Base-by-base conservation (phyloP, 495 filamentous ascomycete genomes). In the Hypoxylon fuscum region DNA sequence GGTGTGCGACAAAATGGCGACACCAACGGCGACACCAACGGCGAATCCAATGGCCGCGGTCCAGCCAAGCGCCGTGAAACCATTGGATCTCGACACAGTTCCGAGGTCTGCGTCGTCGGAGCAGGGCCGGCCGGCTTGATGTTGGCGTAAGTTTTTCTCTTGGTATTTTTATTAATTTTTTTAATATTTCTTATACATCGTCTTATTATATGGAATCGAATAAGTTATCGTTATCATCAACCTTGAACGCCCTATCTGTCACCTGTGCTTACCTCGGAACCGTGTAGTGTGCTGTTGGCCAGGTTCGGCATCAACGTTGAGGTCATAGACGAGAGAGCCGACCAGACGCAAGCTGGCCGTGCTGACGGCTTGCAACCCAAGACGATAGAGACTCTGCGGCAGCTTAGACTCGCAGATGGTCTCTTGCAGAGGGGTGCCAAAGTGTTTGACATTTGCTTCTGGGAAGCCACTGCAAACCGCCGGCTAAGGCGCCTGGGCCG, bases 281-380 rank as follows among this genome's bases (percentile, higher is more conserved):
- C 34, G 41, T 49, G 32, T 50, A 86, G 85, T 29, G 85, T 83
- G 35, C 87, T 90, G 59, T 77, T 91, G 15, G 81, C 79, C 48
- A 86, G 88, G 6, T 88, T 81, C 64, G 88, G 87, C 29, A 81
- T 88, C 65, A 80, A 80, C 40, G 79, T 83, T 12, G 74, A 81
- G 42, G 74, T 88, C 49, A 79, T 89, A 45, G 87, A 90, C 67
- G 85, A 90, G 65, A 77, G 85, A 41, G 76, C 79, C 7, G 80
- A 83, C 55, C 83, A 81, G 64, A 89, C 87, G 0, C 77, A 80
- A 8, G 87, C 87, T 10, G 88, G 87, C 55, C 78, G 78, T 59
- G 88, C 87, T 25, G 88, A 91, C 67, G 88, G 88, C 10, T 74
- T 91, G 52, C 89, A 92, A 58, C 88, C 88, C 17, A 88, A 87